These are phyloP conservation scores for Pilobolus umbonatus DNA, from an alignment of 192 early-diverging fungal species.

Conservation along the genomic window DNA sequence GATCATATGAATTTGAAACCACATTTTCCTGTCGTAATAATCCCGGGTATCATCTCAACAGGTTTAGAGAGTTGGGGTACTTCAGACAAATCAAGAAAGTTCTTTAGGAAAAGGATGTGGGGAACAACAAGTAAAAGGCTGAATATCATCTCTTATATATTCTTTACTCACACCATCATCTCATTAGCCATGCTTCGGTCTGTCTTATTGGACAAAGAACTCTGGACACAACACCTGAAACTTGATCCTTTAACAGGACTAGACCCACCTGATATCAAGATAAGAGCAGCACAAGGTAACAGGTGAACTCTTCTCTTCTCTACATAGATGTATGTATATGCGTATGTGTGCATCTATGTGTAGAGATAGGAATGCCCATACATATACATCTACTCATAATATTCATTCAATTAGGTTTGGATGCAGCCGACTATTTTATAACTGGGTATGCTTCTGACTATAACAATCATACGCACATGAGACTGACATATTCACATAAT, in stretches of 20 bases:
- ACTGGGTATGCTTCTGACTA: slow-evolving; percentile 51
- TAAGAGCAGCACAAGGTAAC: slow-evolving; percentile 72
- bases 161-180: background rate
- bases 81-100: slow-evolving; percentile 67
- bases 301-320: background rate
- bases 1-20: slow-evolving; percentile 36
- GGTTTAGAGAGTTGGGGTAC: slow-evolving; percentile 89
- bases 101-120: slow-evolving; percentile 86
- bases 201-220: slow-evolving; percentile 78
- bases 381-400: too few relatives aligned
- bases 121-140: slow-evolving; percentile 58
- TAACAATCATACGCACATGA: background rate
- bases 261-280: slow-evolving; percentile 76
- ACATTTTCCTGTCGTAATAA: slow-evolving; percentile 65
- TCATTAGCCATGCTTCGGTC: slow-evolving; percentile 76
- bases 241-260: slow-evolving; percentile 78
- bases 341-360: background rate
- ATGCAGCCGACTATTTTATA: slow-evolving; percentile 88
- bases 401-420: slow-evolving; percentile 47
- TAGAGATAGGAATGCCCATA: too few relatives aligned
- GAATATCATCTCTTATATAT: background rate
- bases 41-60: slow-evolving; percentile 86
- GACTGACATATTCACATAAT: background rate
- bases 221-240: slow-evolving; percentile 81
- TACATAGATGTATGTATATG: background rate